Percentiles rank a stretch among this genome's conserved stretches.
Conservation (phyloP, 768 basidiomycete genomes). For the Polyporus arcularius region DNA sequence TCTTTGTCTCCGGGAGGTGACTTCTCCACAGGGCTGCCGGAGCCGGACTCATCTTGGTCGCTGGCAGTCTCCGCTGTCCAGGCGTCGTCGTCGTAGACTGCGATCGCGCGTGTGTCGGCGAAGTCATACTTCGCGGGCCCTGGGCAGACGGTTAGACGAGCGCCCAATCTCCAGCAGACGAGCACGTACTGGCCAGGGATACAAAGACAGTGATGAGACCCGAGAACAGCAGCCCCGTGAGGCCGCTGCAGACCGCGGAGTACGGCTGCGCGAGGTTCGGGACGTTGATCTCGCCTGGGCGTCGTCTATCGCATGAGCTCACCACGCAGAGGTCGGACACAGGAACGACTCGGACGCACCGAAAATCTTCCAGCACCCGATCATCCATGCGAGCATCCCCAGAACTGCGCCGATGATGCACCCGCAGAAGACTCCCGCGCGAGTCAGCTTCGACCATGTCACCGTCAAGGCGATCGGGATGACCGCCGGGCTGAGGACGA, state of each 20-base stretch:
- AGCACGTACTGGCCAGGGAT: conserved; percentile 30
- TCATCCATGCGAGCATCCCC: conserved; percentile 53
- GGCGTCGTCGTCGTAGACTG: conserved; percentile 25
- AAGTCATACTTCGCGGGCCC: conserved; percentile 39
- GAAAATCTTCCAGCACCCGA: conserved; percentile 51
- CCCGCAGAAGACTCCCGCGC: conserved; percentile 41
- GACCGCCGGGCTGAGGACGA: conserved; percentile 50
- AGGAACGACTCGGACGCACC: conserved; percentile 26
- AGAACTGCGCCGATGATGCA: conserved; percentile 42
- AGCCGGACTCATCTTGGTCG: conserved; percentile 2
- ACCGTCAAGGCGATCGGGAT: conserved; percentile 50
- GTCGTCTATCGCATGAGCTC: background rate
- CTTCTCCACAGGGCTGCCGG: background rate
- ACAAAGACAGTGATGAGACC: conserved; percentile 33
- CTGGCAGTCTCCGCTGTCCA: conserved; percentile 10
- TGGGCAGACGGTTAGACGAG: conserved; percentile 3
- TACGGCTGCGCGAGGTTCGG: conserved; percentile 36
- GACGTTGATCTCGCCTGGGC: conserved; percentile 34
- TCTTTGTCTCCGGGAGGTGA: background rate
- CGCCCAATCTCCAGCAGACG: background rate
- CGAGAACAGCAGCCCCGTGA: conserved; percentile 34
- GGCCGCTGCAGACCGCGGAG: conserved; percentile 37
- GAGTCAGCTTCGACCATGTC: conserved; percentile 47
- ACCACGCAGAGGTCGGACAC: no score
- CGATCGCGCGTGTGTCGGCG: conserved; percentile 33